A percentile compares a stretch with the other conserved stretches of the same genome.
phyloP scores from a whole-genome alignment of 2,329 filamentous ascomycete genomes.

The Alternaria incomplexa region DNA sequence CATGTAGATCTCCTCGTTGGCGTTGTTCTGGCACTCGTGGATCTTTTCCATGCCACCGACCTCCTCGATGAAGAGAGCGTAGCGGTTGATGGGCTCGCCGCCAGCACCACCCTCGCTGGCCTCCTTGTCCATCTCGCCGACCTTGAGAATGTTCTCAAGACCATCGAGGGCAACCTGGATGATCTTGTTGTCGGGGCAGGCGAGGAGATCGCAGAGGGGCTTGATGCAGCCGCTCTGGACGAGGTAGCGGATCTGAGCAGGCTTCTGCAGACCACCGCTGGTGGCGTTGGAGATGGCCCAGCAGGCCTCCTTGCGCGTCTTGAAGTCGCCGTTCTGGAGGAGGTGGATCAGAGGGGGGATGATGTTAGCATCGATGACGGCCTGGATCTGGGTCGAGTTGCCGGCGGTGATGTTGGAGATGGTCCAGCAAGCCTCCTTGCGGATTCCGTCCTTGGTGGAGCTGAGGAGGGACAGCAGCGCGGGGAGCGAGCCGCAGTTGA shows the following conservation, averaged over 20 bases:
- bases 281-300: slow-evolving; percentile 99
- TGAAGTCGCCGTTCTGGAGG: slow-evolving; percentile 94
- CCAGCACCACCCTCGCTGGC: slow-evolving; percentile 66
- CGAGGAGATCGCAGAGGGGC: slow-evolving; percentile 91
- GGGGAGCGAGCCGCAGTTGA: slow-evolving; percentile 93
- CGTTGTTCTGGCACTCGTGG: slow-evolving; percentile 99
- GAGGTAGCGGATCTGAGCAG: slow-evolving; percentile 95
- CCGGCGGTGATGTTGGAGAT: slow-evolving; percentile 99
- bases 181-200: slow-evolving; percentile 99
- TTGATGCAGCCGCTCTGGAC: slow-evolving; percentile 95
- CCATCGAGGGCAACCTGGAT: slow-evolving; percentile 98
- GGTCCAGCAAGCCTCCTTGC: slow-evolving; percentile 99
- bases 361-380: slow-evolving; percentile 95
- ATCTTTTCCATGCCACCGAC: slow-evolving; percentile 99
- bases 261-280: slow-evolving; percentile 96
- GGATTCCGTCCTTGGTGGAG: slow-evolving; percentile 97
- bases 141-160: slow-evolving; percentile 99
- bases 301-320: slow-evolving; percentile 98
- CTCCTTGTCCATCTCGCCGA: slow-evolving; percentile 98
- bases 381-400: slow-evolving; percentile 96
- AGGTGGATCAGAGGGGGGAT: slow-evolving; percentile 96
- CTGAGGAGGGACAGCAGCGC: slow-evolving; percentile 92
- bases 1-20: slow-evolving; percentile 99
- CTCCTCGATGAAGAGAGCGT: slow-evolving; percentile 97
- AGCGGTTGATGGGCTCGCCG: slow-evolving; percentile 85